A percentile compares a stretch with the other conserved stretches of the same genome.
phyloP scores from a whole-genome alignment of 129 eudicot genomes.

The Chrysanthemum lavandulifolium region DNA sequence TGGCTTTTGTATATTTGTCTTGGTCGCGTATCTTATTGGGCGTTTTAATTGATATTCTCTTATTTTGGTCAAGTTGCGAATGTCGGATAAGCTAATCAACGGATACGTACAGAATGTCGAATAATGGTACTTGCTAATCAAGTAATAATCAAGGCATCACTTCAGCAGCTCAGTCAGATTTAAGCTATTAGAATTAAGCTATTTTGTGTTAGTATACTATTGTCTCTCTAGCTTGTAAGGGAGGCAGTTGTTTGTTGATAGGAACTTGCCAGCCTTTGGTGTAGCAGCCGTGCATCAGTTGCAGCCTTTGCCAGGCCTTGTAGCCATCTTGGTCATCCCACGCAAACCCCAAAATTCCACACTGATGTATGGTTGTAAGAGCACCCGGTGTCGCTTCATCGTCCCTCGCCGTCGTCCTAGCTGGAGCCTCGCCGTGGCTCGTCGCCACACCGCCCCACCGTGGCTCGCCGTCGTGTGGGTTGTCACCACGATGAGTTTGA shows the following conservation, averaged over 20 bases:
- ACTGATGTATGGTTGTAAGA: conserved; percentile 37
- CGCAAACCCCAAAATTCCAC: conserved; percentile 43
- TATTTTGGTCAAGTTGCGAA: conserved; percentile 7
- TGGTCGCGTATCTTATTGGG: background rate
- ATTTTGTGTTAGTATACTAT: conserved; percentile 14
- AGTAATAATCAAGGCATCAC: conserved; percentile 15
- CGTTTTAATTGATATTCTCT: conserved; percentile 5
- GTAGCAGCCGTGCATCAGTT: conserved; percentile 7
- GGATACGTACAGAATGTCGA: background rate
- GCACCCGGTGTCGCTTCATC: too few relatives aligned
- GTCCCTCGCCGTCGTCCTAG: too few relatives aligned
- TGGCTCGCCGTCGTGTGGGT: too few relatives aligned
- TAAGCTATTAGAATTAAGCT: background rate
- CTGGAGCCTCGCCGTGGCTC: too few relatives aligned
- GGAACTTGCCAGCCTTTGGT: conserved; percentile 67
- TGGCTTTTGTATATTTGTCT: conserved; percentile 6
- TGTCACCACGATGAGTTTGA: too few relatives aligned
- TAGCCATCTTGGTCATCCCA: conserved; percentile 73
- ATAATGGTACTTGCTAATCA: conserved; percentile 25
- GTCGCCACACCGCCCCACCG: too few relatives aligned
- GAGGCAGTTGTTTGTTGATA: conserved; percentile 79
- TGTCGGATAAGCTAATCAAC: conserved; percentile 13
- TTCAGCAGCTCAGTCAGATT: conserved; percentile 2
- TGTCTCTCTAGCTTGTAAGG: conserved; percentile 1
- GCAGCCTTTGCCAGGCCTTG: conserved; percentile 66